phyloP scores from a whole-genome alignment of 306 rosid species.

The Sindora glabra region DNA sequence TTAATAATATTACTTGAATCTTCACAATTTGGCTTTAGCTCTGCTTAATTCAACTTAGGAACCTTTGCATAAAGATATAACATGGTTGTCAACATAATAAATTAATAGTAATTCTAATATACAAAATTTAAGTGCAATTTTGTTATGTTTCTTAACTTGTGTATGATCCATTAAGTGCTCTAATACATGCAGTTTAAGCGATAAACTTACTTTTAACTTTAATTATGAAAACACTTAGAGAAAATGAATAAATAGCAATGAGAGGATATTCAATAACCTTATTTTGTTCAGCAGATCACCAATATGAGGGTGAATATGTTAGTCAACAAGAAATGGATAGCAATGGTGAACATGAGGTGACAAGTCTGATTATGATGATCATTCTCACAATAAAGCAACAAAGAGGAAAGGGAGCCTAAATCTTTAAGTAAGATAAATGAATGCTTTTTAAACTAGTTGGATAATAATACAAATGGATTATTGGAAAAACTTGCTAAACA shows the following conservation, averaged over 20 bases:
- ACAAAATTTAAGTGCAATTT: neutral
- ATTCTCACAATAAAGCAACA: slow-evolving; percentile 35
- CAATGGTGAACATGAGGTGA: slow-evolving; percentile 46
- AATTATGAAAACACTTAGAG: slow-evolving; percentile 65
- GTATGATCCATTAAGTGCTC: slow-evolving; percentile 97
- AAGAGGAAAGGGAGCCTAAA: slow-evolving; percentile 37
- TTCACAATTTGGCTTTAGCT: no score
- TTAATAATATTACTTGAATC: no score
- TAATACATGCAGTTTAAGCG: slow-evolving; percentile 98
- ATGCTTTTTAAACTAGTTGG: slow-evolving; percentile 54
- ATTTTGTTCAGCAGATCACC: slow-evolving; percentile 49
- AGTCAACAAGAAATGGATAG: slow-evolving; percentile 71
- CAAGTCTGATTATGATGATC: slow-evolving; percentile 39
- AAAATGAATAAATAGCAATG: slow-evolving; percentile 58
- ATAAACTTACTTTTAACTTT: slow-evolving; percentile 91
- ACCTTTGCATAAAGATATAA: no score
- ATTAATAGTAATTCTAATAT: neutral
- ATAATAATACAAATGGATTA: slow-evolving; percentile 30
- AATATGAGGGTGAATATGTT: slow-evolving; percentile 52
- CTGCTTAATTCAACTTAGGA: no score
- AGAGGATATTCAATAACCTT: slow-evolving; percentile 74
- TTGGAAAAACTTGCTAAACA: slow-evolving; percentile 22
- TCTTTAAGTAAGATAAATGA: slow-evolving; percentile 49
- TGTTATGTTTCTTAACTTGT: no score
- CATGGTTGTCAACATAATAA: no score